Base-by-base conservation (phyloP, 176 grass and related monocot genomes). In the Avena sativa region DNA sequence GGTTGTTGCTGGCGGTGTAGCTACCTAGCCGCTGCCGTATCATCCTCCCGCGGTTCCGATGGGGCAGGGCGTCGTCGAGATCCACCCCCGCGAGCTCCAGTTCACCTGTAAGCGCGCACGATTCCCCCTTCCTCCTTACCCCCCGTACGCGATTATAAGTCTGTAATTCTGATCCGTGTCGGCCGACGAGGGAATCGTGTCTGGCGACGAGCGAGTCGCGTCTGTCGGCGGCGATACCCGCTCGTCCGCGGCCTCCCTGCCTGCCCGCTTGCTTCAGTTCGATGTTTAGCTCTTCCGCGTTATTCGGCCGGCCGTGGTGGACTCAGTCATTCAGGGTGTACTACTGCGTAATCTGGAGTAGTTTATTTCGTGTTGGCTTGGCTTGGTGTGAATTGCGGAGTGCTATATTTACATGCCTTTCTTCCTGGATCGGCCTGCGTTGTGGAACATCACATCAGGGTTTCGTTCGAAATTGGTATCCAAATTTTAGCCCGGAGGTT, bases 51-150 rank as follows among this genome's bases (percentile, higher is more conserved):
- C 3, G 71, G 59, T n/a, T 61, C 83, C 60, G 67, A 95, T 91
- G 92, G 93, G 90, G 4, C 90, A 91, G 88, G 90, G 92, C 82
- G 92, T 98, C 83, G 92, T 95, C 71, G 90, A 92, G 84, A 98
- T 98, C 90, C 86, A 92, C 3, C 96, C 92, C 1, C 79, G 89
- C 20, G 96, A 98, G 84, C 96, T 98, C 89, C 87, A 90, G 86
- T 96, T 98, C 84, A 93, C 93, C 83, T 98, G 93, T 98, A 91
- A 98, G 86, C 71, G 23, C 8, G 10, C 12, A 14, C 71, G 1
- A 66, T 32, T 6, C 26, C 25, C 28, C 63, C 23, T 1, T 55
- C 52, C 1, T 17, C 61, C 14, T 23, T 25, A 2, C 23, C 61
- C 6, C 10, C 19, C n/a, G 6, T 13, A 16, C 8, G 12, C 28